Evolutionary conservation across 2,329 filamentous ascomycete species (phyloP), one percentile per base, ranked within the genome.

Genomic region (Claviceps purpurea): DNA sequence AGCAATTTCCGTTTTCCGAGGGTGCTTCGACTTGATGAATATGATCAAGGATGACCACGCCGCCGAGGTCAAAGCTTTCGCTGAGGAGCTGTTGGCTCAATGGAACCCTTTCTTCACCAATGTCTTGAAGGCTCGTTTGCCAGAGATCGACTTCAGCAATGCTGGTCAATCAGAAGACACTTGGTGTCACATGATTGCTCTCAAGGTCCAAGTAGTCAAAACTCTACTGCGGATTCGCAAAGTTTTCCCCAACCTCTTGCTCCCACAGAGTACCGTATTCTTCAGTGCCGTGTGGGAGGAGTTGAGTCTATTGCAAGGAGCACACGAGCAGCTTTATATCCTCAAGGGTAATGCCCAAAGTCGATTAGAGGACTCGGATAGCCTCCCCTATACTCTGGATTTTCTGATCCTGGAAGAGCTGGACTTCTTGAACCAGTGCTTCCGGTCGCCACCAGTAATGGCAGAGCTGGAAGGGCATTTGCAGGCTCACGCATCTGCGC

Each of bases 41-140:
- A 95, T 96, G 80, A 87, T 97, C 58, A 86, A 95, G 74, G 90
- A 95, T 59, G 88, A 95, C 59, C 87, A 97, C 69, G 87, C 87
- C 62, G 77, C 78, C 53, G 87, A 87, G 52, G 89, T 97, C 55
- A 93, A 88, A 68, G 77, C 76, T 1, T 98, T 98, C 65, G 89
- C 91, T 50, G 88, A 95, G 55, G 86, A 95, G 62, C 82, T 89
- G 0, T 75, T 97, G 48, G 77, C 76, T 59, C 79, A 80, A 49
- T 98, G 93, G 93, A 84, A 87, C 56, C 88, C 90, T 4, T 95
- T 95, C 72, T 93, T 97, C 72, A 76, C 89, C 58, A 77, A 79
- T 41, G 81, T 85, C 8, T 74, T 97, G 65, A 89, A 93, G 68
- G 75, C 81, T 30, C 77, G 78, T 47, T 72, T 97, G 24, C 87